Percentiles rank a stretch among this genome's conserved stretches.
Evolutionary conservation across 768 basidiomycete genomes (phyloP).

Genomic region (Tephrocybe rancida): DNA sequence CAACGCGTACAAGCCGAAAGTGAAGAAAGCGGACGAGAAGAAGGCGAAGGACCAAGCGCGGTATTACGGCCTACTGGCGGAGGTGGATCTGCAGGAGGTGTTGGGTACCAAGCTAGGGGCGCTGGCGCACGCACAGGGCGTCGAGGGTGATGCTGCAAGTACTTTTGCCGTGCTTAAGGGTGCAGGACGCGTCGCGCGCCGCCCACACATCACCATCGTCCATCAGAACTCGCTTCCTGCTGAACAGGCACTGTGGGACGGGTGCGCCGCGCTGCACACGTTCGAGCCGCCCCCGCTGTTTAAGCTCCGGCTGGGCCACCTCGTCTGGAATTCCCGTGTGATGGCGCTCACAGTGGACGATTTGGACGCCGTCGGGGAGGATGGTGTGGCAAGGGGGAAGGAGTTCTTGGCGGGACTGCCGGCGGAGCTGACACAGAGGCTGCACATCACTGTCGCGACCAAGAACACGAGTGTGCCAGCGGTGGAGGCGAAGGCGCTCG

Average conservation of each 20-base stretch:
- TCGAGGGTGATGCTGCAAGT: constrained; percentile 30
- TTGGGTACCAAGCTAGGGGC: constrained; percentile 44
- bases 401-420: constrained; percentile 52
- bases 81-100: constrained; percentile 59
- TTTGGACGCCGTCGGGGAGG: constrained; percentile 36
- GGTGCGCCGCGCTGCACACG: constrained; percentile 47
- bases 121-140: constrained; percentile 17
- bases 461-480: constrained; percentile 47
- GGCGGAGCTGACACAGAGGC: constrained; percentile 42
- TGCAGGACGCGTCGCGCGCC: constrained; percentile 47
- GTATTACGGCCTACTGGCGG: constrained; percentile 81
- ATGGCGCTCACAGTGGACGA: constrained; percentile 81
- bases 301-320: constrained; percentile 54
- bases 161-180: constrained; percentile 55
- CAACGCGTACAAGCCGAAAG: constrained; percentile 39
- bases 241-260: constrained; percentile 43
- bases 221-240: constrained; percentile 55
- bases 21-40: constrained; percentile 30
- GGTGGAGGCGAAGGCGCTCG: constrained; percentile 71
- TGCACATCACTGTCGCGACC: constrained; percentile 93
- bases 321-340: constrained; percentile 78
- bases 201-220: constrained; percentile 87
- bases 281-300: constrained; percentile 53
- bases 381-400: constrained; percentile 17
- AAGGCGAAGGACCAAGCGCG: constrained; percentile 43